Evolutionary conservation across 225 moss, liverwort and hornwort genomes (phyloP).

Genomic region (Polytrichum commune): DNA sequence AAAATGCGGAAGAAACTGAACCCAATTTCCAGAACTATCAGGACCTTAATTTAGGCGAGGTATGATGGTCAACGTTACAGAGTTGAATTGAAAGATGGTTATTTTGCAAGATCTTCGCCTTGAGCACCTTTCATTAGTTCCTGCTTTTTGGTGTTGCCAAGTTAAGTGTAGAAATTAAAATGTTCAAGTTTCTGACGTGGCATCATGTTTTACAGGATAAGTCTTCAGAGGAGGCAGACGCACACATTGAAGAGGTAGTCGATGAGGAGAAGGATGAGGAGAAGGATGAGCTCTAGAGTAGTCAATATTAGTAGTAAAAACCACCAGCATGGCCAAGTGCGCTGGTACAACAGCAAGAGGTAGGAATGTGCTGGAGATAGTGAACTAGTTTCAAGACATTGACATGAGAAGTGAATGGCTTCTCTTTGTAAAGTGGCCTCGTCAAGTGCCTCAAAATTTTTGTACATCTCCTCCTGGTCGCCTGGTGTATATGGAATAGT

Average conservation of each 20-base stretch:
- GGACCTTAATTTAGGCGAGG: constrained; percentile 37
- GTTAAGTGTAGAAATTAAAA: not conserved
- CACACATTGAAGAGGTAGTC: constrained; percentile 19
- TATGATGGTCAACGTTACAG: not conserved
- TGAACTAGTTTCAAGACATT: no score
- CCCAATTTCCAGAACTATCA: constrained; percentile 23
- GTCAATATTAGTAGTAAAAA: no score
- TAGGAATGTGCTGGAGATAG: no score
- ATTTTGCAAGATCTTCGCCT: not conserved
- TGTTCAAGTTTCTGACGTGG: not conserved
- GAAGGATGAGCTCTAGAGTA: constrained; percentile 50
- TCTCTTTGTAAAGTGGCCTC: no score
- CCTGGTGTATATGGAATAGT: no score
- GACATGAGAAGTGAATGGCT: no score
- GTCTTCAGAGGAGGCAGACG: constrained; percentile 21
- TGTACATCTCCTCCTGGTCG: no score
- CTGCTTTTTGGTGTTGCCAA: not conserved
- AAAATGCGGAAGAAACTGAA: constrained; percentile 33
- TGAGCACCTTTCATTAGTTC: not conserved
- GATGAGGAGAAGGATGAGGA: constrained; percentile 32
- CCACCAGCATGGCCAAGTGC: no score
- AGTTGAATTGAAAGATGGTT: not conserved
- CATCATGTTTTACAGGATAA: constrained; percentile 24
- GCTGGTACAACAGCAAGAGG: no score
- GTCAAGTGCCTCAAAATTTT: no score